Base-by-base conservation (phyloP, 169 alveolate species). In the Toxoplasma gondii region DNA sequence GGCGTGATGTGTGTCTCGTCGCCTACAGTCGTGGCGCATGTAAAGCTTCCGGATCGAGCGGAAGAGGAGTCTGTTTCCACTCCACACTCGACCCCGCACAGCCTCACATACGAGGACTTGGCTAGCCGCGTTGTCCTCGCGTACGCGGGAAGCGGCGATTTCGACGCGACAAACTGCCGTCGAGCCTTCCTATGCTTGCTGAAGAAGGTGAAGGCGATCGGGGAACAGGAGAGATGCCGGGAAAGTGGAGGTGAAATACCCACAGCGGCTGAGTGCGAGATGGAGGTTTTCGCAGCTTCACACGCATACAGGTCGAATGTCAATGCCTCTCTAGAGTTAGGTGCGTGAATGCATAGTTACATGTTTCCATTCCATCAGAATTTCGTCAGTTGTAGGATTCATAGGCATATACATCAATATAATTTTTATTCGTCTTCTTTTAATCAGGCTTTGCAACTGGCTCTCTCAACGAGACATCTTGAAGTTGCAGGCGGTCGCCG, bases 71-170 rank as follows among this genome's bases (percentile, higher is more conserved):
- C 74, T 12, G 58, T 49, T 49, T 69, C 82, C 10, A 22, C 82
- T 34, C 82, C 5, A 22, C 82, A 69, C 34, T 7, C 17, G 43
- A 17, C 82, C 82, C 7, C 43, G 82, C 43, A 69, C 43, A 49
- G 58, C 12, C 58, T 49, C 58, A 49, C 58, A 12, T 27, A 27
- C 74, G 34, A 64, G 74, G 84, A 74, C 45, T 82, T 82, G 58
- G 67, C 29, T 24, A 38, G 64, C 38, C 90, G 90, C 36, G 64
- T 82, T 24, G 41, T 43, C 19, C 90, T 82, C 38, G 90, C 90
- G 69, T 82, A 82, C 64, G 90, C 90, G 22, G 90, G 90, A 41
- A 82, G 90, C 64, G 90, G 90, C 24, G 90, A 82, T 43, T 82
- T 82, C 90, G 90, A 82, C 64, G 67, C 86, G 29, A 78, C 86